Base-by-base conservation (phyloP, 768 basidiomycete genomes). In the Termitomyces sp. region DNA sequence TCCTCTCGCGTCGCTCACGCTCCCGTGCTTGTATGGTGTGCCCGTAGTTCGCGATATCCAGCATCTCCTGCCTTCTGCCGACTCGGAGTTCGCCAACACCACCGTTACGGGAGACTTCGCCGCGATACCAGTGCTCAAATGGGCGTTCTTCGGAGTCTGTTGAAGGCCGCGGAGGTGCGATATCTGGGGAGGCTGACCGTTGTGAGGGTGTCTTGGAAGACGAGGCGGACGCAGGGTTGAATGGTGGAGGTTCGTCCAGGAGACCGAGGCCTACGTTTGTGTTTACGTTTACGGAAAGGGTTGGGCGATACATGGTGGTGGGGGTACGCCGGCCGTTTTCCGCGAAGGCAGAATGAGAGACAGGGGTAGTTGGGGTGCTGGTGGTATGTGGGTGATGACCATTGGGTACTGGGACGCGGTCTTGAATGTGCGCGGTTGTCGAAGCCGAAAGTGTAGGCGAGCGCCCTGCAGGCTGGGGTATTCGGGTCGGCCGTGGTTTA, bases 81-180 rank as follows among this genome's bases (percentile, higher is more conserved):
- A 92, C 84, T 20, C 86, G 79, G 52, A 91, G 72, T 68, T 93
- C 91, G 46, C 91, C 91, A 11, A 93, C 89, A n/a, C 91, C 91
- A 23, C 91, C 91, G 64, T 94, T 94, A 45, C 91, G 79, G 12
- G 90, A 85, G 5, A 90, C 81, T 60, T 94, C 91, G 1, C 91
- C 91, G 46, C 91, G 85, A 65, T 94, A 94, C 91, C 91, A 93
- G 63, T 94, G 91, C 62, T 93, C 89, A 56, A 86, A 93, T 0
- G 90, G 90, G 13, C 81, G 80, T 64, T 93, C 91, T 57, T 90
- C 89, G 5, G 89, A 91, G 22, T 92, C 89, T 23, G 72, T 78
- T 5, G 89, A 89, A 12, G 77, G 71, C 41, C 89, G 79, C 5
- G 77, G 66, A n/a, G 74, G 73, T 35, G 71, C 64, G 41, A 75